Evolutionary conservation across 208 protist species (phyloP).

Genomic region (Acanthamoeba triangularis): DNA sequence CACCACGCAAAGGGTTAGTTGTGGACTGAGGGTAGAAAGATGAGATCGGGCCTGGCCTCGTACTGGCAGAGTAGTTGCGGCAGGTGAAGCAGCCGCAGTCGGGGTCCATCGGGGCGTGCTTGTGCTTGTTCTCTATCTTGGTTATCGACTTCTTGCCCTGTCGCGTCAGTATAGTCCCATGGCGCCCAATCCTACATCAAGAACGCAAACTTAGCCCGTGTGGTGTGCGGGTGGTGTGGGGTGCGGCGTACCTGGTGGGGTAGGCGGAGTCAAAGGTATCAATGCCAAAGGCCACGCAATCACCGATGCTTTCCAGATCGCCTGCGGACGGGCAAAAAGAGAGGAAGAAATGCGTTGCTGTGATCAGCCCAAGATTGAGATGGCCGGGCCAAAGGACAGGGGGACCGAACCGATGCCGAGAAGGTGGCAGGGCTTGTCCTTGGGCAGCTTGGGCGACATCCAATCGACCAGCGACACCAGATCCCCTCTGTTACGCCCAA

Average conservation of each 20-base stretch:
- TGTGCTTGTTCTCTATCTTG: conserved; percentile 52
- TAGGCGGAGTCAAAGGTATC: conserved; percentile 87
- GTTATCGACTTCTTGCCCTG: conserved; percentile 61
- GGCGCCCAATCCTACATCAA: conserved; percentile 19
- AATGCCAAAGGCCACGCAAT: conserved; percentile 80
- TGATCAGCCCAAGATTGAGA: not conserved
- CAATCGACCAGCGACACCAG: conserved; percentile 52
- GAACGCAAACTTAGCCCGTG: not conserved
- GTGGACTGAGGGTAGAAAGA: not conserved
- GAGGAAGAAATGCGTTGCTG: not conserved
- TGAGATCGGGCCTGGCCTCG: not conserved
- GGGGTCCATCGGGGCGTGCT: conserved; percentile 42
- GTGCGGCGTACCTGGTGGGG: conserved; percentile 62
- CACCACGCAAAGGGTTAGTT: not conserved
- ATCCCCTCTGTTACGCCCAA: conserved; percentile 79
- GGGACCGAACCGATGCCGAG: conserved; percentile 74
- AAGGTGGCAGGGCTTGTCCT: conserved; percentile 80
- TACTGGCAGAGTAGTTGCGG: conserved; percentile 3
- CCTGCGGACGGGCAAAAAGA: not conserved
- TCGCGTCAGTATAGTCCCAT: conserved; percentile 72
- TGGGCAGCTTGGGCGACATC: conserved; percentile 76
- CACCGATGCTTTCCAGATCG: conserved; percentile 76
- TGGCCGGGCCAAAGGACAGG: not conserved
- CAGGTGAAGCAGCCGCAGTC: conserved; percentile 70
- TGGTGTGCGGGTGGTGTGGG: not conserved